Evolutionary conservation across 2,329 filamentous ascomycete genomes (phyloP).

Genomic region (Ophiostoma ips): DNA sequence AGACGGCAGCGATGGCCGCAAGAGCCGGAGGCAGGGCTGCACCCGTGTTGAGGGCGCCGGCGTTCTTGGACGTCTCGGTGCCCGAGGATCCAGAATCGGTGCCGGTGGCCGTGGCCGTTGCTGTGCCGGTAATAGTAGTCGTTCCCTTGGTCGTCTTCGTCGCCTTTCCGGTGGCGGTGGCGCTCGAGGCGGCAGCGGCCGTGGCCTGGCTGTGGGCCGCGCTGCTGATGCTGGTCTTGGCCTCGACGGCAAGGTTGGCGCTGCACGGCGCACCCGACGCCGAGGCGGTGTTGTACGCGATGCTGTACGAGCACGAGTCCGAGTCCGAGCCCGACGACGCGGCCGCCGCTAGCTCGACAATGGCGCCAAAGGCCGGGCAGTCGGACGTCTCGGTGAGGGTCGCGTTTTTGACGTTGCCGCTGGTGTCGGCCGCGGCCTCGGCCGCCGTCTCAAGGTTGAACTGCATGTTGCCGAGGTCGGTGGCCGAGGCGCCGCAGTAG

Average conservation of each 20-base stretch:
- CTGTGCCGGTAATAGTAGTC: neutral
- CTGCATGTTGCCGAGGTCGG: neutral
- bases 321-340: neutral
- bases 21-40: constrained; percentile 2
- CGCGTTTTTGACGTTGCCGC: neutral
- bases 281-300: neutral
- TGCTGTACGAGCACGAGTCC: neutral
- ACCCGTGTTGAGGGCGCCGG: neutral
- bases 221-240: constrained; percentile 1
- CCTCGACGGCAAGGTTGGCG: neutral
- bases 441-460: neutral
- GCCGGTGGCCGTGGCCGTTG: neutral
- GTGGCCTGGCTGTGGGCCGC: constrained; percentile 4
- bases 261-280: constrained; percentile 1
- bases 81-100: neutral
- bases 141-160: too few relatives aligned
- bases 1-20: constrained; percentile 4
- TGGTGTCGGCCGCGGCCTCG: neutral
- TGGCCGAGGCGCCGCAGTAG: neutral
- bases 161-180: neutral
- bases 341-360: neutral
- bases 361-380: constrained; percentile 5
- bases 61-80: neutral
- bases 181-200: neutral
- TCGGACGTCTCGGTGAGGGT: constrained; percentile 2